A percentile compares a stretch with the other conserved stretches of the same genome.
These are phyloP conservation scores for Monosporascus sp. DNA, from an alignment of 2,329 filamentous ascomycete genomes.

Conservation along the genomic window DNA sequence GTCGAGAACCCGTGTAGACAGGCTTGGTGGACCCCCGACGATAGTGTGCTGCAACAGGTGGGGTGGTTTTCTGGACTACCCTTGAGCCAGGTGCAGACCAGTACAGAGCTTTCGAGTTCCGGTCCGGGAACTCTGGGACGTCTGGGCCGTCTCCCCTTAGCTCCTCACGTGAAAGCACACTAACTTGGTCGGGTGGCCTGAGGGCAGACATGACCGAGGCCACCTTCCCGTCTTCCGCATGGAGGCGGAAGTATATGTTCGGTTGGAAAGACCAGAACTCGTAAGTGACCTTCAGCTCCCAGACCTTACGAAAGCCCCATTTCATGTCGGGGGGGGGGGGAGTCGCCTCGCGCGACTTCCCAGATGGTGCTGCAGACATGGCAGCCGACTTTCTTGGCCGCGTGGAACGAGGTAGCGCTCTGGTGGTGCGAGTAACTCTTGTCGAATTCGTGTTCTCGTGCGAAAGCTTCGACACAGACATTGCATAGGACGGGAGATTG, in stretches of 20 bases:
- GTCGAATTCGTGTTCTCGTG: not conserved
- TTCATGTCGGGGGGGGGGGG: not conserved
- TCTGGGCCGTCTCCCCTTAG: not conserved
- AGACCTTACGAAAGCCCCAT: not conserved
- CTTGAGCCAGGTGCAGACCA: not conserved
- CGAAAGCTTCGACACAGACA: not conserved
- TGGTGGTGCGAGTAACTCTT: not conserved
- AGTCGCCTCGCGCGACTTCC: not conserved
- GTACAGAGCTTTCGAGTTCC: not conserved
- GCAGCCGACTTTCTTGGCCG: not conserved
- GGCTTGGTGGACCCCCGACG: not conserved
- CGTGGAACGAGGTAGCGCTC: not conserved
- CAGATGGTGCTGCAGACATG: not conserved
- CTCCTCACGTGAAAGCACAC: not conserved
- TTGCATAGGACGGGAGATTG: not conserved
- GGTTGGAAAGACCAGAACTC: not conserved
- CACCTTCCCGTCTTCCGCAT: not conserved
- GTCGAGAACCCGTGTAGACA: not conserved
- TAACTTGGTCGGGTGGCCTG: not conserved
- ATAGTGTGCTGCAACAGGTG: not conserved
- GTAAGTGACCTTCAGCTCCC: not conserved
- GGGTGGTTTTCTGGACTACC: not conserved
- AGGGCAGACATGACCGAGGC: not conserved
- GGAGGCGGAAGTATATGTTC: not conserved
- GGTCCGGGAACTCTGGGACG: not conserved